Conservation (phyloP, 768 basidiomycete genomes). For the Boletus subcaerulescens region DNA sequence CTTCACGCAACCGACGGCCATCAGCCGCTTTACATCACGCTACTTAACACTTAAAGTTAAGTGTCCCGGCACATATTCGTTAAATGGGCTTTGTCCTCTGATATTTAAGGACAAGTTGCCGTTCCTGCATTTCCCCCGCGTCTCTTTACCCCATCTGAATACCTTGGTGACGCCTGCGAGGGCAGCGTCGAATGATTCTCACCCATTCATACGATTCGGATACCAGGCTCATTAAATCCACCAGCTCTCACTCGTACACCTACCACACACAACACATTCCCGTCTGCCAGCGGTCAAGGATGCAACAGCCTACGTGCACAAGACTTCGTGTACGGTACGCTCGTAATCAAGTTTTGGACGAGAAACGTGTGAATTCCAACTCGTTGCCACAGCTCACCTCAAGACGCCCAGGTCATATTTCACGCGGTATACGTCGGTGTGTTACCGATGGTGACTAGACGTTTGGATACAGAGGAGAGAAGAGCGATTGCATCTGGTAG, state of each 20-base stretch:
- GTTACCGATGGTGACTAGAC: constrained; percentile 65
- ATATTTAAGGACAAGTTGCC: constrained; percentile 31
- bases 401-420: constrained; percentile 73
- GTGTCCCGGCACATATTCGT: constrained; percentile 16
- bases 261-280: constrained; percentile 14
- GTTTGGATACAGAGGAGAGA: constrained; percentile 74
- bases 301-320: constrained; percentile 70
- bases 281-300: constrained; percentile 25
- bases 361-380: background rate
- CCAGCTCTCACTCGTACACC: constrained; percentile 19
- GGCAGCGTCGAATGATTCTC: constrained; percentile 26
- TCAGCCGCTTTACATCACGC: constrained; percentile 35
- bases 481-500: constrained; percentile 66
- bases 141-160: constrained; percentile 7
- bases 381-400: constrained; percentile 41
- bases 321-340: constrained; percentile 50
- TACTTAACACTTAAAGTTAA: constrained; percentile 27
- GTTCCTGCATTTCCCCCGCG: constrained; percentile 9
- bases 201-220: constrained; percentile 19
- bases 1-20: constrained; percentile 26
- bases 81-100: constrained; percentile 12
- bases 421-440: constrained; percentile 60
- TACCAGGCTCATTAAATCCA: constrained; percentile 29
- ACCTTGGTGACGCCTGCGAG: constrained; percentile 15
- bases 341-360: background rate